Percentiles rank a stretch among this genome's conserved stretches.
These are phyloP conservation scores for Hyphochytrium catenoides DNA, from an alignment of 352 stramenopile genomes.

Conservation along the genomic window DNA sequence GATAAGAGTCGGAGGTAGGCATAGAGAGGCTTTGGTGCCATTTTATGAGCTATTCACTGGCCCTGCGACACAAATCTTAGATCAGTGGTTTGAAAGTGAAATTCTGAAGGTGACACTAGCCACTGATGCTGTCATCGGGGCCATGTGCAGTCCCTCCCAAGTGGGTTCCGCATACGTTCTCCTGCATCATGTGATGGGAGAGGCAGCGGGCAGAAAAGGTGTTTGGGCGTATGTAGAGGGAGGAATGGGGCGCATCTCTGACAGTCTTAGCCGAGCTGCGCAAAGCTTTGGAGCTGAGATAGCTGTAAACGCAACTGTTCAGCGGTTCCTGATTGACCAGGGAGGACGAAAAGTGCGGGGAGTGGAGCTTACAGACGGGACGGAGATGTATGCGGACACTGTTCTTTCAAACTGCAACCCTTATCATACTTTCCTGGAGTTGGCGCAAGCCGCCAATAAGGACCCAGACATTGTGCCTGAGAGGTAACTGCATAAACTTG, in stretches of 20 bases:
- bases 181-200: slow-evolving; percentile 73
- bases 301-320: slow-evolving; percentile 28
- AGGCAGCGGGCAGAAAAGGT: slow-evolving; percentile 58
- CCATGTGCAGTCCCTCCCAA: slow-evolving; percentile 41
- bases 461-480: neutral
- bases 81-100: slow-evolving; percentile 71
- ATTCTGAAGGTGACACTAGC: slow-evolving; percentile 65
- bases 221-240: slow-evolving; percentile 68
- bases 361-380: slow-evolving; percentile 29
- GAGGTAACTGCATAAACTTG: too few relatives aligned
- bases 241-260: slow-evolving; percentile 46
- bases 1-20: slow-evolving; percentile 18
- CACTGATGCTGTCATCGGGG: slow-evolving; percentile 72
- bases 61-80: slow-evolving; percentile 51
- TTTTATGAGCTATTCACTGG: slow-evolving; percentile 68
- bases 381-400: slow-evolving; percentile 19
- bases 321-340: slow-evolving; percentile 23
- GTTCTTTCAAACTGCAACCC: slow-evolving; percentile 60
- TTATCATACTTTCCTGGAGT: slow-evolving; percentile 44
- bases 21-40: slow-evolving; percentile 38
- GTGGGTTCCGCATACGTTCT: slow-evolving; percentile 67
- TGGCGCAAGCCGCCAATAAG: slow-evolving; percentile 15
- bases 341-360: slow-evolving; percentile 18
- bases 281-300: slow-evolving; percentile 35
- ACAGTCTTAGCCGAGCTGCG: slow-evolving; percentile 16